Conservation (phyloP, 495 filamentous ascomycete species). For the Aspergillus incahuasiensis region DNA sequence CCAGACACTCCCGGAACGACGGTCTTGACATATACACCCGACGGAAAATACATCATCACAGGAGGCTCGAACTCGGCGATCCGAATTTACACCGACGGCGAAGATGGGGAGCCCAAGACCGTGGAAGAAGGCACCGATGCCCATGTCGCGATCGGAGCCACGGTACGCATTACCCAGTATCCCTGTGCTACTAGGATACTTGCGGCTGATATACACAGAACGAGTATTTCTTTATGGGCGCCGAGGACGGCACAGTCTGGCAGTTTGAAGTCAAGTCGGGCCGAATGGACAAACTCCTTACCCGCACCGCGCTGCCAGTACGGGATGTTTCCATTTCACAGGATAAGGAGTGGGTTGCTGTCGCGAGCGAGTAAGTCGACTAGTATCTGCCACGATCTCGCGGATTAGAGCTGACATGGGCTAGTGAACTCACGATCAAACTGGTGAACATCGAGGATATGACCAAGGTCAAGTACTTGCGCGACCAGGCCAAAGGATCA, state of each 20-base stretch:
- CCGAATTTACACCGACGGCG: conserved; percentile 83
- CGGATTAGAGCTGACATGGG: conserved; percentile 12
- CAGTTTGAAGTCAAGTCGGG: conserved; percentile 76
- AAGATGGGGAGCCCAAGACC: conserved; percentile 83
- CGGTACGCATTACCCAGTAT: conserved; percentile 40
- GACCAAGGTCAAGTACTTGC: conserved; percentile 65
- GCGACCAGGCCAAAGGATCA: conserved; percentile 74
- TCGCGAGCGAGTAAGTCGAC: conserved; percentile 77
- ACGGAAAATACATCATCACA: conserved; percentile 69
- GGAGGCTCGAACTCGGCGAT: conserved; percentile 87
- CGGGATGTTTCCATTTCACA: conserved; percentile 80
- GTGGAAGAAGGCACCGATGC: conserved; percentile 84
- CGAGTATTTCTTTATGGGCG: conserved; percentile 78
- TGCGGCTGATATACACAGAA: conserved; percentile 43
- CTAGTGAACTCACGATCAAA: conserved; percentile 78
- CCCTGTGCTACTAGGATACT: background rate
- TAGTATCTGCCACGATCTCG: background rate
- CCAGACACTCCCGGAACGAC: conserved; percentile 66
- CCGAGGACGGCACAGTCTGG: conserved; percentile 90
- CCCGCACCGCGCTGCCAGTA: conserved; percentile 76
- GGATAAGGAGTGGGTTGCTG: conserved; percentile 82
- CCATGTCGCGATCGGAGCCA: conserved; percentile 70
- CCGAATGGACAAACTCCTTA: conserved; percentile 69
- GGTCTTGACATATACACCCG: conserved; percentile 61
- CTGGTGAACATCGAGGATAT: conserved; percentile 79